phyloP scores from a whole-genome alignment of 805 yeast genomes.

The Yarrowia divulgata region DNA sequence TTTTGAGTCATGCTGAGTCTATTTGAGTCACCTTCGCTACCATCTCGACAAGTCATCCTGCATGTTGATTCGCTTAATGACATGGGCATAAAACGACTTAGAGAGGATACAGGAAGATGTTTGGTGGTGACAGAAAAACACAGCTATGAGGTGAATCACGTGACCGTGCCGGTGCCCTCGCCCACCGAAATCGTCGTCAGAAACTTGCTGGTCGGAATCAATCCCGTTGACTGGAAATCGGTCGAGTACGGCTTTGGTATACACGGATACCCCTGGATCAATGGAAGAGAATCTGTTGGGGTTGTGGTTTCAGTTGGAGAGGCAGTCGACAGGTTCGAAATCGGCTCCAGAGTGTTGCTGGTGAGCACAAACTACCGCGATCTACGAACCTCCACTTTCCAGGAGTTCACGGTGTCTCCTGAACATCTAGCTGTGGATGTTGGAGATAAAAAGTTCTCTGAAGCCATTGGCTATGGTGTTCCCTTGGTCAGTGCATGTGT shows the following conservation, averaged over 20 bases:
- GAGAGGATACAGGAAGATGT: background rate
- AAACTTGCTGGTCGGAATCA: constrained; percentile 9
- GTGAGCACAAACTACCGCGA: constrained; percentile 20
- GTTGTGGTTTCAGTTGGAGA: constrained; percentile 11
- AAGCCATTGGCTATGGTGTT: constrained; percentile 1
- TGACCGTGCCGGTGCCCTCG: background rate
- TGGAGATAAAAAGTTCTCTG: background rate
- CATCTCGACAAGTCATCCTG: background rate
- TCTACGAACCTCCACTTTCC: constrained; percentile 10
- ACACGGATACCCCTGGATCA: constrained; percentile 34
- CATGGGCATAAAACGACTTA: constrained; percentile 9
- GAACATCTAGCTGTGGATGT: background rate
- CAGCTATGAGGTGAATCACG: background rate
- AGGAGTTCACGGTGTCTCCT: background rate
- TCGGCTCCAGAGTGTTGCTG: background rate
- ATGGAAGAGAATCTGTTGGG: constrained; percentile 33
- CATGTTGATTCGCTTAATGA: too few relatives aligned
- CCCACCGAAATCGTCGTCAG: constrained; percentile 2
- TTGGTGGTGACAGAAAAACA: background rate
- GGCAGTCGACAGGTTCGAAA: background rate
- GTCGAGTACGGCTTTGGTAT: constrained; percentile 31
- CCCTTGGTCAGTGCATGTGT: background rate
- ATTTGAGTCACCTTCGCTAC: background rate
- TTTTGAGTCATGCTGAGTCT: constrained; percentile 1
- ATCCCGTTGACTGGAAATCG: constrained; percentile 37